Base-by-base conservation (phyloP, 257 asterid genomes). In the Primulina tabacum region DNA sequence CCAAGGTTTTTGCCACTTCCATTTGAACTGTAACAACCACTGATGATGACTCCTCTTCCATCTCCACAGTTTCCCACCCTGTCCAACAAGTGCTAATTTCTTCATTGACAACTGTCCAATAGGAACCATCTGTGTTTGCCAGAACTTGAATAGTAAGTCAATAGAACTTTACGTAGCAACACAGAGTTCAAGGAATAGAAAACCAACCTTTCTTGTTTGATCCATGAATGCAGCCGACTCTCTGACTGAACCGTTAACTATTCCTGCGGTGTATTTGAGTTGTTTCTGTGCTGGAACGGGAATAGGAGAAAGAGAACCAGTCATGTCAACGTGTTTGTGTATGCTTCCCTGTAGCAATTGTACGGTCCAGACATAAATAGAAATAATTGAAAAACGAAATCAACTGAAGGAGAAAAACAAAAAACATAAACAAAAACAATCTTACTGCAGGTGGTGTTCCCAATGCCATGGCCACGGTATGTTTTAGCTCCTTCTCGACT, bases 1-100 rank as follows among this genome's bases (percentile, higher is more conserved):
- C 99, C 98, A 94, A 6, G 99, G 99, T 71, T 94, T 94, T 82
- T 94, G 97, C 99, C 99, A 94, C 76, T 94, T 94, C 99, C 97
- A 94, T 78, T 94, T 94, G 82, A 91, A 94, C 88, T 91, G 98
- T 69, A 94, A 80, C 64, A 91, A 84, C 99, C 99, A 94, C 76
- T 89, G 99, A 71, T 91, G 99, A 70, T 94, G 98, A 79, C 99
- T 94, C 87, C 98, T 94, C 84, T 94, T 94, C 99, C 99, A 94
- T 85, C 97, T 89, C 99, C 99, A 94, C 6, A 94, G 83, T 70
- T 87, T 91, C 73, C 97, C 99, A 60, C 99, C 99, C 21, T 91
- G 92, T 68, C 99, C 96, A 11, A 83, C 97, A 4, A 87, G 83
- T 58, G 92, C 87, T 75, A 91, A 75, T 80, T 94, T 94, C 88